Conservation (phyloP, 805 yeast species). For the Tetrapisispora iriomotensis region DNA sequence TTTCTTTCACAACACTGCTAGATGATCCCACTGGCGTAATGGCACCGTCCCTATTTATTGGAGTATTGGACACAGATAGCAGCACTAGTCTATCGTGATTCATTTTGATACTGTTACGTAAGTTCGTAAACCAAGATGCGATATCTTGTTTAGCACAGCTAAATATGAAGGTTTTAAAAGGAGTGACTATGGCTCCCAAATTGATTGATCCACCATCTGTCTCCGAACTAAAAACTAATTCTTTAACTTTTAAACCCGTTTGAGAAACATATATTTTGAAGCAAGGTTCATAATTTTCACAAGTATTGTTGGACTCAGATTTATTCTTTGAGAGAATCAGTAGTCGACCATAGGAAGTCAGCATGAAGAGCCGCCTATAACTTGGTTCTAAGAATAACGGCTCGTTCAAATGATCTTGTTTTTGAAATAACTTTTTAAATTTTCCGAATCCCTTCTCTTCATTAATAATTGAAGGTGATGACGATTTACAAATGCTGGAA, state of each 20-base stretch:
- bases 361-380: slow-evolving; percentile 41
- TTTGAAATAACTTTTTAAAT: slow-evolving; percentile 23
- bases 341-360: slow-evolving; percentile 57
- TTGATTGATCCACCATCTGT: slow-evolving; percentile 32
- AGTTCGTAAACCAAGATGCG: slow-evolving; percentile 46
- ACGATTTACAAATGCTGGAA: not conserved
- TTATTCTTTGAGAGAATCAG: slow-evolving; percentile 39
- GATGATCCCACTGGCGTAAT: slow-evolving; percentile 9
- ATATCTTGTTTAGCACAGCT: slow-evolving; percentile 45
- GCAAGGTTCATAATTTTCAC: slow-evolving; percentile 34
- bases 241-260: slow-evolving; percentile 47
- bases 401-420: slow-evolving; percentile 15
- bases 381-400: slow-evolving; percentile 26
- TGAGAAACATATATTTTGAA: slow-evolving; percentile 47
- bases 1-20: slow-evolving; percentile 6
- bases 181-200: slow-evolving; percentile 44
- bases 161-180: slow-evolving; percentile 44
- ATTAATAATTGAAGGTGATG: slow-evolving; percentile 2
- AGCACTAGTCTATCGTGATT: slow-evolving; percentile 33
- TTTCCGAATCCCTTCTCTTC: slow-evolving; percentile 15
- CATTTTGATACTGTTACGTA: slow-evolving; percentile 39
- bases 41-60: slow-evolving; percentile 6
- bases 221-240: slow-evolving; percentile 34
- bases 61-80: not conserved
- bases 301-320: slow-evolving; percentile 21